A percentile compares a stretch with the other conserved stretches of the same genome.
phyloP scores from a whole-genome alignment of 805 yeast species.

The Wickerhamomyces xylosicus region DNA sequence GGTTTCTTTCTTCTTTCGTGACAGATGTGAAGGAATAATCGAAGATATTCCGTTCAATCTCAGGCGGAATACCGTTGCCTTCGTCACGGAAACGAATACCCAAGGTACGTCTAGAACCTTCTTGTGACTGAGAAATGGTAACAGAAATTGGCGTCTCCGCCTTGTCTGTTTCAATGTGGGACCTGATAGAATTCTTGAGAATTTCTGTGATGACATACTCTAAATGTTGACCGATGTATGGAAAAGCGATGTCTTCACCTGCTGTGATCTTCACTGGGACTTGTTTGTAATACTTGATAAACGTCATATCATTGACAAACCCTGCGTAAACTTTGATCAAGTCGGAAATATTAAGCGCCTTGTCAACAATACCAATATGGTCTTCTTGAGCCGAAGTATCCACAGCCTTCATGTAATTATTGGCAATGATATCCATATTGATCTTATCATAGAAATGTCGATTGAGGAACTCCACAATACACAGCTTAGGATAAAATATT shows the following conservation, averaged over 20 bases:
- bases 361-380: constrained; percentile 59
- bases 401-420: constrained; percentile 69
- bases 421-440: constrained; percentile 76
- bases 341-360: constrained; percentile 50
- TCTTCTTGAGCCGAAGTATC: constrained; percentile 26
- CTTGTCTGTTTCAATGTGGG: constrained; percentile 63
- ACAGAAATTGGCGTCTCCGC: constrained; percentile 31
- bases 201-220: constrained; percentile 85
- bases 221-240: constrained; percentile 79
- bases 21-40: constrained; percentile 84
- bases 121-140: constrained; percentile 24
- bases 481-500: constrained; percentile 31
- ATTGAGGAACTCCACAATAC: constrained; percentile 57
- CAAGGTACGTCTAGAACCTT: constrained; percentile 22
- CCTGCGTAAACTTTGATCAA: constrained; percentile 56
- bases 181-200: constrained; percentile 78
- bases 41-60: constrained; percentile 56
- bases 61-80: constrained; percentile 82
- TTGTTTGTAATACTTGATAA: constrained; percentile 71
- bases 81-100: constrained; percentile 74
- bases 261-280: constrained; percentile 50
- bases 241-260: constrained; percentile 51
- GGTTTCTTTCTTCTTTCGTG: constrained; percentile 42
- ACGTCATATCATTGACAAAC: constrained; percentile 74
- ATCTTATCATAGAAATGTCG: constrained; percentile 76